Base-by-base conservation (phyloP, 805 yeast genomes). In the Teunomyces lycoperdinae region DNA sequence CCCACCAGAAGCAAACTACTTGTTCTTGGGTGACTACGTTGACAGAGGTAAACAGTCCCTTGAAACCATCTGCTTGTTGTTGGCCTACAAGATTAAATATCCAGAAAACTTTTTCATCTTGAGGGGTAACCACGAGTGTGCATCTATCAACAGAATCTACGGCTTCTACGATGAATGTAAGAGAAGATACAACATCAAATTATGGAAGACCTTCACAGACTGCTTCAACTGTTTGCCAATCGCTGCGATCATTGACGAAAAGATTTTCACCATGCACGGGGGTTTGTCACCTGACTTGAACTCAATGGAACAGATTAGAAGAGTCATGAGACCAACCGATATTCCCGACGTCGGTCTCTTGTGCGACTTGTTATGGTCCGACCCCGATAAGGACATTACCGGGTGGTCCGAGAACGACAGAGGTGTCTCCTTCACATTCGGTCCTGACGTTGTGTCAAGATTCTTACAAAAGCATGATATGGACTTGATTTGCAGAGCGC, bases 341-440 rank as follows among this genome's bases (percentile, higher is more conserved):
- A 90, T 92, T 59, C 99, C 99, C 47, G 99, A 92, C 70, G 96
- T 90, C 51, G 99, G 99, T 26, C 80, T 92, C 61, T 79, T 92
- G 61, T 92, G 97, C 77, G 99, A 92, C 71, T 79, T 92, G 68
- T 80, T 92, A 62, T 92, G 99, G 99, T 88, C 97, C 2, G 99
- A 92, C 69, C 99, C 99, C 24, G 98, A 92, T 71, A 92, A 94
- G 72, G 97, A 91, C 71, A 91, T 92, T 58, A 89, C 94, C 30
- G 99, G 98, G 14, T 92, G 99, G 99, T 86, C 95, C 60, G 99
- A 94, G 74, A 92, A 94, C 69, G 99, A 94, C 74, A 87, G 99
- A 73, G 98, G 98, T 66, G 98, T 92, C 52, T 90, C 97, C 24
- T 92, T 91, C 71, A 92, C 98, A n/a, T 92, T 94, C 73, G 98